These are phyloP conservation scores for Polygonum aviculare DNA, from an alignment of 148 eudicot species.

Conservation along the genomic window DNA sequence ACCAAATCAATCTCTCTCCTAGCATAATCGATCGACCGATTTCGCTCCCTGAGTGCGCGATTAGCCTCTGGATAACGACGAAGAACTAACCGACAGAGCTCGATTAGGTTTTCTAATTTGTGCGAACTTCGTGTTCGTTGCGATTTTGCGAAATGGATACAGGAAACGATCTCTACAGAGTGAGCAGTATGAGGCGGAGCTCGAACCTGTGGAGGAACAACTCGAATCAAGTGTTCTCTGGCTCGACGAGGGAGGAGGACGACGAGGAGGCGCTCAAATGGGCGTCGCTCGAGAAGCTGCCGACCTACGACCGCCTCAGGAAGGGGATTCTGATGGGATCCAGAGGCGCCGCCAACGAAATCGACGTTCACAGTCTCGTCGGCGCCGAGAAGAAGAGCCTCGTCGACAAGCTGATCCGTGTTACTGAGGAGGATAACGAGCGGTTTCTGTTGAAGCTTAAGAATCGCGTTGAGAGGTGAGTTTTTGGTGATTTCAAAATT, in stretches of 20 bases:
- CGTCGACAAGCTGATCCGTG: constrained; percentile 8
- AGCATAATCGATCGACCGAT: neutral
- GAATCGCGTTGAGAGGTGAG: constrained; percentile 10
- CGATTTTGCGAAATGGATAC: neutral
- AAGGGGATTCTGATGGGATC: constrained; percentile 12
- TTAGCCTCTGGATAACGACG: neutral
- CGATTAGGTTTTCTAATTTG: neutral
- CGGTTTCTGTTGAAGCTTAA: constrained; percentile 6
- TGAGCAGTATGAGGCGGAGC: constrained; percentile 8
- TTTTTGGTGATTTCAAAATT: neutral
- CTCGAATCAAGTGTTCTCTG: constrained; percentile 1
- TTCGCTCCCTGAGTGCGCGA: neutral
- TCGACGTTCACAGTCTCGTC: neutral
- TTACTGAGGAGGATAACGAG: constrained; percentile 7
- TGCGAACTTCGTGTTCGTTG: neutral
- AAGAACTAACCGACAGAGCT: neutral
- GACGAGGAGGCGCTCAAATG: constrained; percentile 12
- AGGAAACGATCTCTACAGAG: constrained; percentile 2
- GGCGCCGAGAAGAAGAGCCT: constrained; percentile 7
- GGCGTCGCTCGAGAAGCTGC: constrained; percentile 10
- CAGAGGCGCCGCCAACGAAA: neutral
- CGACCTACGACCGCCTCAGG: constrained; percentile 6
- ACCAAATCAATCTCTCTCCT: neutral
- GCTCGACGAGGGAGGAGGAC: constrained; percentile 11
- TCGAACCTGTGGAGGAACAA: constrained; percentile 9